Conservation (phyloP, 1,284 basidiomycete genomes). For the Kwoniella shivajii region DNA sequence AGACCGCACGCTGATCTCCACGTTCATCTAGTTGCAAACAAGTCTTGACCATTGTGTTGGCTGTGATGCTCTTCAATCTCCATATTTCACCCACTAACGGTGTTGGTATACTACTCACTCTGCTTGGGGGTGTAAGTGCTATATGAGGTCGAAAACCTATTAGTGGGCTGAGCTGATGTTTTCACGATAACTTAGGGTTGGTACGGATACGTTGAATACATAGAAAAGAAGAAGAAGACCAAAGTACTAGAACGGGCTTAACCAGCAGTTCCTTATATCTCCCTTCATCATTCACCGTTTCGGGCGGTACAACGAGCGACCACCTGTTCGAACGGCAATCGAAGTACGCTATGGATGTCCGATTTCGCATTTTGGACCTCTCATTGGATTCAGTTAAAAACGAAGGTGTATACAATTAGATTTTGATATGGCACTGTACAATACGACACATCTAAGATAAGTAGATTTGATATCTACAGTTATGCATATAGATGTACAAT, state of each 20-base stretch:
- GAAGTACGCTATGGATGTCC: too few relatives aligned
- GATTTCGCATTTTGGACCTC: too few relatives aligned
- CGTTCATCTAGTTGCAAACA: constrained; percentile 69
- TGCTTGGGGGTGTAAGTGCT: constrained; percentile 69
- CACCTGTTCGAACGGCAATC: too few relatives aligned
- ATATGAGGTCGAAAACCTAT: background rate
- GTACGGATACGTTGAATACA: constrained; percentile 75
- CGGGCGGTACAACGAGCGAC: too few relatives aligned
- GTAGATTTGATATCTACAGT: too few relatives aligned
- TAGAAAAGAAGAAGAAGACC: constrained; percentile 58
- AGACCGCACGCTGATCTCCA: background rate
- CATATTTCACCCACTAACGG: constrained; percentile 75
- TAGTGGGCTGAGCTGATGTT: too few relatives aligned
- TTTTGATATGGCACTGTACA: too few relatives aligned
- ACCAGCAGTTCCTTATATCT: background rate
- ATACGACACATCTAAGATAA: too few relatives aligned
- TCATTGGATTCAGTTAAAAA: too few relatives aligned
- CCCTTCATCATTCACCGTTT: background rate
- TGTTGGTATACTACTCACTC: constrained; percentile 76
- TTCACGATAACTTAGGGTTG: constrained; percentile 50
- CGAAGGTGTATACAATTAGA: too few relatives aligned
- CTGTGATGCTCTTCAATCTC: constrained; percentile 79
- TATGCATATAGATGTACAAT: too few relatives aligned
- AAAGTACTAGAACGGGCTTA: constrained; percentile 23
- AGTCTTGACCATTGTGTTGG: constrained; percentile 84